Conservation (phyloP, 2,329 filamentous ascomycete genomes). For the Botrytis porri region DNA sequence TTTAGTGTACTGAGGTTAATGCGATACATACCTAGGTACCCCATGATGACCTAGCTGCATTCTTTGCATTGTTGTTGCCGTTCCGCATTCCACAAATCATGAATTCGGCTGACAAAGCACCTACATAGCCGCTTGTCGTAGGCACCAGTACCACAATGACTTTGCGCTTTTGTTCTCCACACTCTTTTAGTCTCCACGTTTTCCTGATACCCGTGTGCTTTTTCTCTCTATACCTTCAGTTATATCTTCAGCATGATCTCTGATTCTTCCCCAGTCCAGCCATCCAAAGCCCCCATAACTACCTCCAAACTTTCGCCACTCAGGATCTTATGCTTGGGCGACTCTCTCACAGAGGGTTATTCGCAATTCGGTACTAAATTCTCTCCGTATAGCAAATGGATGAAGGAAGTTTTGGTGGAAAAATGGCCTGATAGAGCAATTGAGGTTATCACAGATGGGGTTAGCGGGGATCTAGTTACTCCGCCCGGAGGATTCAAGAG, state of each 20-base stretch:
- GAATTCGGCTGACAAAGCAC: background rate
- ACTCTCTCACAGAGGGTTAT: slow-evolving; percentile 55
- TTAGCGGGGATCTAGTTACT: slow-evolving; percentile 29
- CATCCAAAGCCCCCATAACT: background rate
- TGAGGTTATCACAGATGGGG: slow-evolving; percentile 25
- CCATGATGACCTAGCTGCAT: background rate
- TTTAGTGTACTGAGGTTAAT: background rate
- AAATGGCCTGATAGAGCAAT: slow-evolving; percentile 41
- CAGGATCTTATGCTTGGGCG: slow-evolving; percentile 32
- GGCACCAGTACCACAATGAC: background rate
- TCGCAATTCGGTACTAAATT: slow-evolving; percentile 43
- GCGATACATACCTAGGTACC: background rate
- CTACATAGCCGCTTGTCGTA: background rate
- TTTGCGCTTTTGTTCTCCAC: background rate
- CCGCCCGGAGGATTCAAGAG: slow-evolving; percentile 17
- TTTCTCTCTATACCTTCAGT: background rate
- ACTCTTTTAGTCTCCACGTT: background rate
- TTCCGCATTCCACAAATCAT: background rate
- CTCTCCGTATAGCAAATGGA: slow-evolving; percentile 52
- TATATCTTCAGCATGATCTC: background rate
- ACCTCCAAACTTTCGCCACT: slow-evolving; percentile 24
- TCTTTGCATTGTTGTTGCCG: background rate
- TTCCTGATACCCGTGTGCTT: background rate
- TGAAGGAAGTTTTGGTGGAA: slow-evolving; percentile 47
- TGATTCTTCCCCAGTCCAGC: background rate